Evolutionary conservation across 371 early-diverging fungal genomes (phyloP).

Genomic region (Basidiobolus meristosporus): DNA sequence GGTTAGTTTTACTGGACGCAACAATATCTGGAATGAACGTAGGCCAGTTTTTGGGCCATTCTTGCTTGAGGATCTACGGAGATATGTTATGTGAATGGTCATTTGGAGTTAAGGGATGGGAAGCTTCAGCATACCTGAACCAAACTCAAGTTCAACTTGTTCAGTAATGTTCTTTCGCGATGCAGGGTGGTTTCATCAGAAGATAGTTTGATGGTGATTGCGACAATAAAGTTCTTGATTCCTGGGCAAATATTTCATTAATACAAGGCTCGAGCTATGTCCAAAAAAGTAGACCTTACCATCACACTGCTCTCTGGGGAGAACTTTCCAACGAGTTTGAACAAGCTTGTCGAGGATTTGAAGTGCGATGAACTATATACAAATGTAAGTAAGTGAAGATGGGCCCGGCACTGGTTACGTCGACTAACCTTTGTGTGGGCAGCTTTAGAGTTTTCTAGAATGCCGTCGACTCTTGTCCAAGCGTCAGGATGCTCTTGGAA

Average conservation of each 20-base stretch:
- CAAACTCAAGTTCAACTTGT: slow-evolving; percentile 84
- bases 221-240: slow-evolving; percentile 86
- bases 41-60: slow-evolving; percentile 99
- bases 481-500: slow-evolving; percentile 95
- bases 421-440: slow-evolving; percentile 69
- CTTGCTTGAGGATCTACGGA: slow-evolving; percentile 92
- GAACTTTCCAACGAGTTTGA: slow-evolving; percentile 92
- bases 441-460: slow-evolving; percentile 69
- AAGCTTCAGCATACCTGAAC: slow-evolving; percentile 54
- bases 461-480: slow-evolving; percentile 90
- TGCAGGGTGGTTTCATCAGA: slow-evolving; percentile 54
- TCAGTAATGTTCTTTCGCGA: slow-evolving; percentile 54
- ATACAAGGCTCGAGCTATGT: neutral
- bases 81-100: slow-evolving; percentile 2
- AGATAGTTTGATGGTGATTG: slow-evolving; percentile 72
- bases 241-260: slow-evolving; percentile 19
- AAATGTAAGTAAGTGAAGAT: neutral
- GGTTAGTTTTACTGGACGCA: slow-evolving; percentile 71
- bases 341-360: slow-evolving; percentile 92
- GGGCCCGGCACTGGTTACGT: neutral
- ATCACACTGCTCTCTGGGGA: slow-evolving; percentile 75
- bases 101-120: neutral
- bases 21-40: slow-evolving; percentile 97
- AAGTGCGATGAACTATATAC: slow-evolving; percentile 79
- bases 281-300: slow-evolving; percentile 27